Evolutionary conservation across 2,329 filamentous ascomycete genomes (phyloP).

Genomic region (Paecilomyces dactylethromorphus): DNA sequence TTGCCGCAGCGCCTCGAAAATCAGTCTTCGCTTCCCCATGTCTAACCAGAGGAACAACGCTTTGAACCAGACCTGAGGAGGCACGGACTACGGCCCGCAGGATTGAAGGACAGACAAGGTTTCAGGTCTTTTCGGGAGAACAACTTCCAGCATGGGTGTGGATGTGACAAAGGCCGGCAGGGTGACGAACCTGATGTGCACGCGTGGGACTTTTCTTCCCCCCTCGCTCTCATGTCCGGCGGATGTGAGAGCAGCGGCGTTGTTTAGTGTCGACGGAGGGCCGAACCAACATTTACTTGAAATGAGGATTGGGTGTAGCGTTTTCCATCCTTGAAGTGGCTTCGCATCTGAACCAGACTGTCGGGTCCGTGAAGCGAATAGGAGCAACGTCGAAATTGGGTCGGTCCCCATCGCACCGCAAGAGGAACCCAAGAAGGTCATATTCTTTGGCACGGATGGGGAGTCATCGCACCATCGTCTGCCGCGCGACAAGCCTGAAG

Average conservation of each 20-base stretch:
- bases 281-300: background rate
- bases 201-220: background rate
- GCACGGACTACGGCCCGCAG: background rate
- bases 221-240: background rate
- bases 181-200: background rate
- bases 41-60: background rate
- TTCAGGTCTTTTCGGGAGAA: background rate
- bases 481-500: slow-evolving; percentile 9
- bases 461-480: slow-evolving; percentile 9
- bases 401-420: slow-evolving; percentile 5
- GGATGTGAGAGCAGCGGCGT: background rate
- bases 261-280: slow-evolving; percentile 6
- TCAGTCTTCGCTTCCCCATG: background rate
- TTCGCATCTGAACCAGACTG: slow-evolving; percentile 10
- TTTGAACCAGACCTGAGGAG: background rate
- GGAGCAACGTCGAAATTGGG: slow-evolving; percentile 4
- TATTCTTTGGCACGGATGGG: background rate
- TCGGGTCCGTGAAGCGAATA: slow-evolving; percentile 10
- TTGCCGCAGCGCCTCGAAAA: background rate
- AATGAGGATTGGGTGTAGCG: slow-evolving; percentile 4
- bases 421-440: slow-evolving; percentile 1
- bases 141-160: background rate
- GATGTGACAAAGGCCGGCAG: background rate
- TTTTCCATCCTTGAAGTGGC: slow-evolving; percentile 6
- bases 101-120: background rate